Evolutionary conservation across 2,329 filamentous ascomycete species (phyloP).

Genomic region (Botrytis pseudocinerea): DNA sequence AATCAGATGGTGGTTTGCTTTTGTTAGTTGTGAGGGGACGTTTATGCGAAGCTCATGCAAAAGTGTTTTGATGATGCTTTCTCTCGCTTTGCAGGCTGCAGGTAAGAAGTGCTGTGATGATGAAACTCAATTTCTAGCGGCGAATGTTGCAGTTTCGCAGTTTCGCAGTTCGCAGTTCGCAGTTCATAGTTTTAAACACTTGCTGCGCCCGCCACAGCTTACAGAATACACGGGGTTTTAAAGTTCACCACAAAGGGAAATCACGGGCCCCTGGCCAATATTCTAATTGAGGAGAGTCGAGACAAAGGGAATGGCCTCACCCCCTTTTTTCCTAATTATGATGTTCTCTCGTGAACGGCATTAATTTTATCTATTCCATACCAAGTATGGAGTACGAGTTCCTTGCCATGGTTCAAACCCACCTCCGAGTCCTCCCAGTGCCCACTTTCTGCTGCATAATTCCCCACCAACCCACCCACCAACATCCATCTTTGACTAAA

Average conservation of each 20-base stretch:
- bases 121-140: conserved; percentile 17
- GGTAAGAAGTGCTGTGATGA: conserved; percentile 5
- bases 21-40: neutral
- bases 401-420: neutral
- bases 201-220: conserved; percentile 6
- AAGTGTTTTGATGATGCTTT: conserved; percentile 8
- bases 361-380: conserved; percentile 11
- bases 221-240: neutral
- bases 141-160: neutral
- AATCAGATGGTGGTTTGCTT: neutral
- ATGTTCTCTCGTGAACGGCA: neutral
- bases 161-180: neutral
- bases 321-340: conserved; percentile 1
- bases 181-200: neutral
- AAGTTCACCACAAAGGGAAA: conserved; percentile 9
- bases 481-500: no score
- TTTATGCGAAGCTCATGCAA: conserved; percentile 14
- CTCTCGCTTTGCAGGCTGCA: conserved; percentile 1
- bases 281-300: neutral
- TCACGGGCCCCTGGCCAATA: neutral
- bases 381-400: neutral
- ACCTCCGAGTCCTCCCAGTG: neutral
- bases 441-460: conserved; percentile 6
- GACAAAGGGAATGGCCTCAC: neutral
- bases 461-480: neutral